Base-by-base conservation (phyloP, 2,329 filamentous ascomycete species). In the Chaetoscypha palmicola region DNA sequence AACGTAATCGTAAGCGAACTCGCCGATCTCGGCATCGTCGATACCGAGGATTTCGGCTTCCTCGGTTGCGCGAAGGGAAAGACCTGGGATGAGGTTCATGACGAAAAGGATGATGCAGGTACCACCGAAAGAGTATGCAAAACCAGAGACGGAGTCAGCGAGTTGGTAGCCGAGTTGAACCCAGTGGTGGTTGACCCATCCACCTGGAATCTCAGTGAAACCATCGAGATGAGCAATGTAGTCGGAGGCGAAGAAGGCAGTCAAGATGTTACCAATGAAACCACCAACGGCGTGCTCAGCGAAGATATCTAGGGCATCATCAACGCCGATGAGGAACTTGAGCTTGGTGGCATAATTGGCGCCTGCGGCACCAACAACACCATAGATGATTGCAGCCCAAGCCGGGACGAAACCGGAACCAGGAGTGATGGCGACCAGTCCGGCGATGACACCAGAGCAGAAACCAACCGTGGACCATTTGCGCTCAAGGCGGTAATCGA, bases 381-480 rank as follows among this genome's bases (percentile, higher is more conserved):
- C 88, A 57, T 83, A 92, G 43, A 91, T 68, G 21, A 94, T 78
- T 2, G 88, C 84, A 3, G 88, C 76, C 88, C 88, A 95, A 1
- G 84, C 76, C 8, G 88, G 86, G 11, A 94, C 87, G 61, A 77
- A 94, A 44, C 76, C 89, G 45, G 87, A 92, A 23, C 84, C 89
- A 5, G 89, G 89, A 7, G 89, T 95, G 53, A 95, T 94, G 46
- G 83, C 82, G 4, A 95, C 88, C 16, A 95, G 73, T 16, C 89
- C 89, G 24, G 88, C 84, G 57, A 95, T 83, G 19, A 94, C 84
- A 50, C 89, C 89, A 0, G 86, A 92, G 68, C 89, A 95, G 73
- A 94, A 94, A 2, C 89, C 89, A 20, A 95, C 88, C 2, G 87
- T 91, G 0, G 87, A 94, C 84, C 86, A 95, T 69, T 94, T 94